Base-by-base conservation (phyloP, 306 rosid species). In the Psophocarpus tetragonolobus region DNA sequence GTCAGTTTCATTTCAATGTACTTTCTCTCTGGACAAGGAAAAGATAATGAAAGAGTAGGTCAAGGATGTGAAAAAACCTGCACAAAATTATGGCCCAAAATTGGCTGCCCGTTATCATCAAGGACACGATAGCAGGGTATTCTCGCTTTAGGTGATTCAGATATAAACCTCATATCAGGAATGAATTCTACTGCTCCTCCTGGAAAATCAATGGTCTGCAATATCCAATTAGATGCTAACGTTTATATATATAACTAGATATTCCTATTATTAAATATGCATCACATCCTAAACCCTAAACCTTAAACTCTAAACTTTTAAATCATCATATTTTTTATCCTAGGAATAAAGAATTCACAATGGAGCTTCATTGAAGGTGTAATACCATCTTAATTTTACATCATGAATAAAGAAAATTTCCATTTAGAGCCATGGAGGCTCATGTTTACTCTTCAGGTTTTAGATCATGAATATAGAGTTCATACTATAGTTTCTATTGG, bases 51-150 rank as follows among this genome's bases (percentile, higher is more conserved):
- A 48, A 42, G 15, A 24, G 57, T 58, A 26, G 44, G 61, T 51
- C 29, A 29, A 26, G 57, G 45, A 67, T 39, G n/a, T 38, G 14
- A 62, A 54, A 62, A 54, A 84, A 93, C 97, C 98, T 90, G 82
- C 15, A 77, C 62, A 71, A 45, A 81, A 64, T 71, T 71, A 68
- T 81, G 82, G 66, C 79, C 85, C 4, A 39, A 41, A 70, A 87
- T 86, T 2, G 24, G 85, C 24, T 68, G 74, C 6, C 98, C 98
- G 27, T 86, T 67, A 26, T 92, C 90, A 67, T 92, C 94, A 70
- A 92, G 98, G 79, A 91, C 87, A 20, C 92, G 89, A 73, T 87
- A 95, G 84, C 97, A 92, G 51, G 67, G 86, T 62, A 41, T 45
- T 71, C 97, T 85, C 78, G 82, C 80, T 41, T 72, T 74, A 21